Percentiles rank a stretch among this genome's conserved stretches.
Conservation (phyloP, 371 early-diverging fungal genomes). For the Mortierella sp. region DNA sequence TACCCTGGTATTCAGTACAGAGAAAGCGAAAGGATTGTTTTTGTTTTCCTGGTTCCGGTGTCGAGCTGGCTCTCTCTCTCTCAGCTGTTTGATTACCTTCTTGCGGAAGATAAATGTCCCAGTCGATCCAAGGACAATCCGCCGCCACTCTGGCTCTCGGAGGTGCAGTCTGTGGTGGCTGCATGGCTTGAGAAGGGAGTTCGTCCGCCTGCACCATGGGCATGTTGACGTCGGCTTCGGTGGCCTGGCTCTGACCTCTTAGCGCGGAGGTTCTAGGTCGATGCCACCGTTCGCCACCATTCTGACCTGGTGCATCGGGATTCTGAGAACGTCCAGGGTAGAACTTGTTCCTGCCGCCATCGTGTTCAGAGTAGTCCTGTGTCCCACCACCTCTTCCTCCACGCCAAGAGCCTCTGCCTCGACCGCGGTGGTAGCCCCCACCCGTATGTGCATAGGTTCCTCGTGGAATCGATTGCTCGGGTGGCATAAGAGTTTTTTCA, state of each 20-base stretch:
- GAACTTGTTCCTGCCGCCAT: slow-evolving; percentile 33
- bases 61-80: neutral
- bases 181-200: slow-evolving; percentile 24
- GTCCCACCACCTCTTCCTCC: slow-evolving; percentile 2
- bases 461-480: slow-evolving; percentile 44
- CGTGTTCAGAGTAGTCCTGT: neutral
- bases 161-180: slow-evolving; percentile 4
- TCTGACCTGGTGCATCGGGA: slow-evolving; percentile 9
- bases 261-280: slow-evolving; percentile 32
- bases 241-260: neutral
- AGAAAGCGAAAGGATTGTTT: neutral
- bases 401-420: slow-evolving; percentile 24
- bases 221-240: slow-evolving; percentile 15
- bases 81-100: slow-evolving; percentile 15
- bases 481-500: slow-evolving; percentile 29
- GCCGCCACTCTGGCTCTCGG: slow-evolving; percentile 3
- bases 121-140: slow-evolving; percentile 44
- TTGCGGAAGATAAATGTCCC: slow-evolving; percentile 40
- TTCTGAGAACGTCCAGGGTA: slow-evolving; percentile 45
- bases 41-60: neutral
- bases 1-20: too few relatives aligned
- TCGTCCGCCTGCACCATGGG: slow-evolving; percentile 44
- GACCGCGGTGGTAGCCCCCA: slow-evolving; percentile 21
- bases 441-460: slow-evolving; percentile 32
- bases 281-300: slow-evolving; percentile 30